Conservation (phyloP, 2,329 filamentous ascomycete species). For the Calonectria pseudoreteaudii region DNA sequence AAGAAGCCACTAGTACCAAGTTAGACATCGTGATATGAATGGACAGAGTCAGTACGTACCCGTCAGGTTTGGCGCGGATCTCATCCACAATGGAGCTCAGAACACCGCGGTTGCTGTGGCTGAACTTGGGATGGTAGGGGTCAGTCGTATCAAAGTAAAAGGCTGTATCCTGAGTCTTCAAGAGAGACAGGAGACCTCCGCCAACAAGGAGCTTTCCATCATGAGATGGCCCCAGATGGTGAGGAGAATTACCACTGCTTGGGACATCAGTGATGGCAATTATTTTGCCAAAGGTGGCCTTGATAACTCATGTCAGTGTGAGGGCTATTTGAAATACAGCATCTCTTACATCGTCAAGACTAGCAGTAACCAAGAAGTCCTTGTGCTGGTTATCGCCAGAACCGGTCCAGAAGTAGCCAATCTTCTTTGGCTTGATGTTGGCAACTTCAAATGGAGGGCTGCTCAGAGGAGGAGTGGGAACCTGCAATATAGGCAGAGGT, state of each 20-base stretch:
- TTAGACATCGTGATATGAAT: not conserved
- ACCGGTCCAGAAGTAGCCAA: slow-evolving; percentile 74
- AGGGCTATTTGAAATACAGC: not conserved
- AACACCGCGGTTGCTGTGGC: slow-evolving; percentile 70
- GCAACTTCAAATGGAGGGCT: slow-evolving; percentile 64
- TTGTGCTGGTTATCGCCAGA: slow-evolving; percentile 70
- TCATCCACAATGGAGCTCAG: slow-evolving; percentile 72
- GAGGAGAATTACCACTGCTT: slow-evolving; percentile 69
- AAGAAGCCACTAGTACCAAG: slow-evolving; percentile 60
- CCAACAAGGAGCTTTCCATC: slow-evolving; percentile 70
- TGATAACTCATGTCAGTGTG: slow-evolving; percentile 2
- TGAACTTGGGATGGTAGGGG: slow-evolving; percentile 69
- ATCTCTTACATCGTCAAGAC: slow-evolving; percentile 64
- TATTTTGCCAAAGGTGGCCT: slow-evolving; percentile 71
- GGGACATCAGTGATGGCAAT: slow-evolving; percentile 69
- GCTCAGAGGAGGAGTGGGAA: slow-evolving; percentile 68
- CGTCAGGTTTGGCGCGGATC: slow-evolving; percentile 72
- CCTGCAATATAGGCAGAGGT: slow-evolving; percentile 68
- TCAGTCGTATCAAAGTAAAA: slow-evolving; percentile 72
- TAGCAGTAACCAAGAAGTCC: slow-evolving; percentile 69
- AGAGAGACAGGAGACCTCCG: slow-evolving; percentile 67
- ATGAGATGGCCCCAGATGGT: slow-evolving; percentile 65
- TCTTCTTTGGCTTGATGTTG: slow-evolving; percentile 72
- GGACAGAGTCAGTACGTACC: slow-evolving; percentile 43
- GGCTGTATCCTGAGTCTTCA: slow-evolving; percentile 71